Evolutionary conservation across 202 grass and related monocot species (phyloP).

Genomic region (Setaria italica): DNA sequence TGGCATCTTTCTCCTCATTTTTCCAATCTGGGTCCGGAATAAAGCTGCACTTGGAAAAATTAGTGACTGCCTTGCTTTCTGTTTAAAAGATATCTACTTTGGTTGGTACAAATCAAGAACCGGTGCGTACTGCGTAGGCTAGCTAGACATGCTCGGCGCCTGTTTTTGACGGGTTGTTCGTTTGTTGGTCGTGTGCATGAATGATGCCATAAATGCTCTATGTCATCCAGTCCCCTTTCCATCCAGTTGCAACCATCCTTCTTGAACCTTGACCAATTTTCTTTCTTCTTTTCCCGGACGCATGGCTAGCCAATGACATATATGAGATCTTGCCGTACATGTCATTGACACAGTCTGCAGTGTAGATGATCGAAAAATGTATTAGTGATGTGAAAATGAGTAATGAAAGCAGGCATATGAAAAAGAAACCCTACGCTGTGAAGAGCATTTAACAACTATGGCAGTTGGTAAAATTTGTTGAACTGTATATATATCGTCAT

Average conservation of each 20-base stretch:
- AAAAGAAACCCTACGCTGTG: too few species aligned
- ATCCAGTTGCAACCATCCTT: conserved; percentile 29
- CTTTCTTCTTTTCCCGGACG: neutral
- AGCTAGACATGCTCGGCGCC: neutral
- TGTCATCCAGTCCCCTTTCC: neutral
- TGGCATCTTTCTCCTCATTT: neutral
- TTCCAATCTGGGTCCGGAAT: neutral
- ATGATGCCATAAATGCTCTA: neutral
- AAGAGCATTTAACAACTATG: too few species aligned
- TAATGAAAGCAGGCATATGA: too few species aligned
- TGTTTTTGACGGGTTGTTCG: conserved; percentile 8
- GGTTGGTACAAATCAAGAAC: neutral
- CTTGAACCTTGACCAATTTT: conserved; percentile 35
- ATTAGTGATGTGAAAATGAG: too few species aligned
- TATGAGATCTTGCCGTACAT: too few species aligned
- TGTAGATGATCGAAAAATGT: too few species aligned
- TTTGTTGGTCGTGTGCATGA: neutral
- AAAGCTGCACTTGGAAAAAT: neutral
- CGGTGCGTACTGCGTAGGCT: neutral
- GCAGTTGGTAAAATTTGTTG: too few species aligned
- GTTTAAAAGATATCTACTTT: conserved; percentile 9
- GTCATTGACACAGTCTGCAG: too few species aligned
- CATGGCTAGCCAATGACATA: too few species aligned
- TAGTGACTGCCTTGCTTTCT: neutral
- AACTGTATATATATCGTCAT: too few species aligned